These are phyloP conservation scores for Agaricus blazei DNA, from an alignment of 768 basidiomycete species.

Conservation along the genomic window DNA sequence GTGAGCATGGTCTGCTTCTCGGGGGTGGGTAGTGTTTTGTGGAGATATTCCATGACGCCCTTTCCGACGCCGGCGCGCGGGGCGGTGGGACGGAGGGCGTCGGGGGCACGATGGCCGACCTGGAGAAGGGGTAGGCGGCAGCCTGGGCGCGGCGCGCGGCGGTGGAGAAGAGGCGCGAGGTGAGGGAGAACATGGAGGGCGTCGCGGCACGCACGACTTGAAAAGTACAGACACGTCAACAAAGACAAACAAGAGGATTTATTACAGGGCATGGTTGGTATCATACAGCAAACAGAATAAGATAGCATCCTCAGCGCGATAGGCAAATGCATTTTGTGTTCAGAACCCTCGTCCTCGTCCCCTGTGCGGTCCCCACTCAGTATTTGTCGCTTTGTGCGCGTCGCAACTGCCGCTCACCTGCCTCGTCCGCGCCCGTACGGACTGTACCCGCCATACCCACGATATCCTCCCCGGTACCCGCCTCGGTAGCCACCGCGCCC, in stretches of 20 bases:
- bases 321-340: conserved; percentile 7
- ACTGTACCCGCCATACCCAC: conserved; percentile 47
- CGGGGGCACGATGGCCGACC: conserved; percentile 51
- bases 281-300: conserved; percentile 11
- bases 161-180: conserved; percentile 11
- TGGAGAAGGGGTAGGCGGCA: conserved; percentile 67
- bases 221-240: background rate
- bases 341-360: conserved; percentile 70
- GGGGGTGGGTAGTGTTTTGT: conserved; percentile 56
- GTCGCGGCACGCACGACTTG: background rate
- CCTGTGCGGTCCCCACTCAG: conserved; percentile 15
- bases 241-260: background rate
- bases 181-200: background rate
- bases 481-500: conserved; percentile 58
- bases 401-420: conserved; percentile 44
- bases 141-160: conserved; percentile 9
- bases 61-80: conserved; percentile 57
- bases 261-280: conserved; percentile 1
- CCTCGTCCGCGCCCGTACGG: conserved; percentile 69
- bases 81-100: conserved; percentile 37
- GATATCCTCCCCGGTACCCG: conserved; percentile 47
- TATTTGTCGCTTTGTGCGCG: background rate
- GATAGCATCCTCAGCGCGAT: conserved; percentile 7
- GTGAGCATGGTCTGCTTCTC: conserved; percentile 66
- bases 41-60: conserved; percentile 74